Evolutionary conservation across 2,329 filamentous ascomycete species (phyloP).

Genomic region (Aspergillus flavus): DNA sequence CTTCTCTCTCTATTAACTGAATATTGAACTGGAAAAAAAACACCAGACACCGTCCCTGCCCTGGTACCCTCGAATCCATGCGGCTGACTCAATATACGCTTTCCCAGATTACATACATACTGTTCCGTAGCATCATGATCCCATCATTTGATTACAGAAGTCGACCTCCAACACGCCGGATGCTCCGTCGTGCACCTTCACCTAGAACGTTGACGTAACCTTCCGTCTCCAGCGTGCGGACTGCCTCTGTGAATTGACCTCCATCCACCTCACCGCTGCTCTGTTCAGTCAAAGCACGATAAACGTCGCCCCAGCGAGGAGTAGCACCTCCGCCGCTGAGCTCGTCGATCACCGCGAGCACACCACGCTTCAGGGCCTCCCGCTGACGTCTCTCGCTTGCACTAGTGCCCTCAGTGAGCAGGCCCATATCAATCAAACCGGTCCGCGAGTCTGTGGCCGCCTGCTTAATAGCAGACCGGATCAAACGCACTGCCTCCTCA

Average conservation of each 20-base stretch:
- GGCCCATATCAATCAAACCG: slow-evolving; percentile 93
- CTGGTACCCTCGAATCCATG: slow-evolving; percentile 3
- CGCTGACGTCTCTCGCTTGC: slow-evolving; percentile 81
- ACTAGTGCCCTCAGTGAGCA: slow-evolving; percentile 92
- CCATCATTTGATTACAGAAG: slow-evolving; percentile 25
- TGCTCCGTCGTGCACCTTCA: slow-evolving; percentile 79
- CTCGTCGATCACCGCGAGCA: slow-evolving; percentile 77
- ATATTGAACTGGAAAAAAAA: slow-evolving; percentile 8
- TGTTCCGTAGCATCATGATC: slow-evolving; percentile 35
- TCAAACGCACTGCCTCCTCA: slow-evolving; percentile 85
- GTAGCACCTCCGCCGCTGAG: slow-evolving; percentile 67
- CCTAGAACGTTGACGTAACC: slow-evolving; percentile 78
- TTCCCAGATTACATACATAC: slow-evolving; percentile 21
- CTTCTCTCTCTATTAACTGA: background rate
- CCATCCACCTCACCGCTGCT: slow-evolving; percentile 71
- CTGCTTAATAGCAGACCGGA: slow-evolving; percentile 92
- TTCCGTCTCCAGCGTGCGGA: slow-evolving; percentile 80
- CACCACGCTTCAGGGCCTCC: slow-evolving; percentile 79
- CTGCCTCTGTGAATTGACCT: slow-evolving; percentile 78
- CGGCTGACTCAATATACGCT: slow-evolving; percentile 4
- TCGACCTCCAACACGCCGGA: slow-evolving; percentile 70
- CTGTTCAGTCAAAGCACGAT: slow-evolving; percentile 70
- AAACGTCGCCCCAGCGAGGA: slow-evolving; percentile 78
- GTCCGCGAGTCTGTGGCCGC: slow-evolving; percentile 91
- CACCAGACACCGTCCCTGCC: slow-evolving; percentile 14